Conservation (phyloP, 2,329 filamentous ascomycete genomes). For the Paecilomyces variotii region DNA sequence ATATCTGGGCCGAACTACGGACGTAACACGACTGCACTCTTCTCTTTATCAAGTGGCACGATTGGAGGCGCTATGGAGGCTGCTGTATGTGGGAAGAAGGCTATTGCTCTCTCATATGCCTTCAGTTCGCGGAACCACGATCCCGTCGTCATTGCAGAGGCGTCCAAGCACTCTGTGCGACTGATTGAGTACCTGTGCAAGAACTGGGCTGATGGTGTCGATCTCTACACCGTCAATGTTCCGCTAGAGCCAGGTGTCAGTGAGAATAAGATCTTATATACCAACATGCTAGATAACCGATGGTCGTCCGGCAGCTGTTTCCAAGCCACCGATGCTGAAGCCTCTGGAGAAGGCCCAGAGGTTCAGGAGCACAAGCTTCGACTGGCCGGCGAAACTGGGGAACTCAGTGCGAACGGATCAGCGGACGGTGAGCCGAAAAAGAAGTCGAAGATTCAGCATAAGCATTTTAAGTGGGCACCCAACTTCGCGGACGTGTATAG, state of each 20-base stretch:
- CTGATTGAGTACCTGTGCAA: slow-evolving; percentile 71
- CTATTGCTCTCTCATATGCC: slow-evolving; percentile 82
- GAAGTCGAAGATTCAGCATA: slow-evolving; percentile 56
- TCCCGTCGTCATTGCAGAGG: slow-evolving; percentile 67
- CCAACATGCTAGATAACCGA: slow-evolving; percentile 80
- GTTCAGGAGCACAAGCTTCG: slow-evolving; percentile 68
- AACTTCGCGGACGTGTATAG: slow-evolving; percentile 79
- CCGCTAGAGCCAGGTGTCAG: slow-evolving; percentile 73
- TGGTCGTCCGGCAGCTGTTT: slow-evolving; percentile 85
- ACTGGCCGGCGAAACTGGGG: slow-evolving; percentile 48
- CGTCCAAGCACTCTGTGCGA: slow-evolving; percentile 63
- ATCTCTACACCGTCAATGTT: slow-evolving; percentile 88
- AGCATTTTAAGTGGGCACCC: slow-evolving; percentile 92
- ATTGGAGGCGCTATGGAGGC: slow-evolving; percentile 71
- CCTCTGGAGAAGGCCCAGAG: slow-evolving; percentile 51
- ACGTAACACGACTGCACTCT: slow-evolving; percentile 71
- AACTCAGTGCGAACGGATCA: slow-evolving; percentile 16
- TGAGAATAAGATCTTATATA: slow-evolving; percentile 66
- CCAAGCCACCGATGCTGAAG: slow-evolving; percentile 61
- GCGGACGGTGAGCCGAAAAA: slow-evolving; percentile 16
- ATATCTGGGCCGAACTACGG: slow-evolving; percentile 78
- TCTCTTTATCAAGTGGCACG: slow-evolving; percentile 69
- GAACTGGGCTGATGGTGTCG: slow-evolving; percentile 66
- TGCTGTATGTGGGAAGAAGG: slow-evolving; percentile 58
- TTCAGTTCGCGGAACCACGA: slow-evolving; percentile 85